These are phyloP conservation scores for Colletotrichum sp. DNA, from an alignment of 2,329 filamentous ascomycete species.

Conservation along the genomic window DNA sequence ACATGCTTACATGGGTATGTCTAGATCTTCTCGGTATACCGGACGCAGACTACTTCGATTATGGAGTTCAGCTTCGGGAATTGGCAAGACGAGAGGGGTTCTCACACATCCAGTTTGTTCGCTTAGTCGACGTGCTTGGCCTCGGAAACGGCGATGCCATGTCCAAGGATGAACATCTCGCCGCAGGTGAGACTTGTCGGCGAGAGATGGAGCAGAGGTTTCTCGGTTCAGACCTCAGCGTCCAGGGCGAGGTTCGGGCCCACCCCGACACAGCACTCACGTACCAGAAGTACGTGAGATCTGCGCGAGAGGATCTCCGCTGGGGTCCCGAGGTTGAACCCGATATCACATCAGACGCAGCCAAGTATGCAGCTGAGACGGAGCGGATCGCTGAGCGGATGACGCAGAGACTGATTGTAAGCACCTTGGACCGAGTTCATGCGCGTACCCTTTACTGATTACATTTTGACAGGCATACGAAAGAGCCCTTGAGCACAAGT, in stretches of 20 bases:
- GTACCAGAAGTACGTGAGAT: not conserved
- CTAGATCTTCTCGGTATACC: constrained; percentile 5
- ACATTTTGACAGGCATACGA: not conserved
- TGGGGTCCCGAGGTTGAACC: not conserved
- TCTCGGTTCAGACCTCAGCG: not conserved
- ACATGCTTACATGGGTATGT: not conserved
- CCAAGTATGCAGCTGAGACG: not conserved
- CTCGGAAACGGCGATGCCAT: not conserved
- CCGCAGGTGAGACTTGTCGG: not conserved
- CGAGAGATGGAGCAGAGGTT: not conserved
- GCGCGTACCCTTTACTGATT: not conserved
- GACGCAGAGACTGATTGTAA: not conserved
- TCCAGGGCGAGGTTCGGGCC: not conserved
- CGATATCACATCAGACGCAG: not conserved
- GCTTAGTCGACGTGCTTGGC: not conserved
- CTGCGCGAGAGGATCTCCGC: not conserved
- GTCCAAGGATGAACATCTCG: not conserved
- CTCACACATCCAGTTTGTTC: not conserved
- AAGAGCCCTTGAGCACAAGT: not conserved
- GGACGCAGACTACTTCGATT: not conserved
- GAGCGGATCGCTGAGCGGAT: not conserved
- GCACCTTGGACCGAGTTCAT: not conserved
- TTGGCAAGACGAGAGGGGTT: not conserved
- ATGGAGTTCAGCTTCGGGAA: not conserved
- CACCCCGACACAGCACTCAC: not conserved